Evolutionary conservation across 257 asterid genomes (phyloP), one percentile per base, ranked within the genome.

Genomic region (Galeopsis tetrahit): DNA sequence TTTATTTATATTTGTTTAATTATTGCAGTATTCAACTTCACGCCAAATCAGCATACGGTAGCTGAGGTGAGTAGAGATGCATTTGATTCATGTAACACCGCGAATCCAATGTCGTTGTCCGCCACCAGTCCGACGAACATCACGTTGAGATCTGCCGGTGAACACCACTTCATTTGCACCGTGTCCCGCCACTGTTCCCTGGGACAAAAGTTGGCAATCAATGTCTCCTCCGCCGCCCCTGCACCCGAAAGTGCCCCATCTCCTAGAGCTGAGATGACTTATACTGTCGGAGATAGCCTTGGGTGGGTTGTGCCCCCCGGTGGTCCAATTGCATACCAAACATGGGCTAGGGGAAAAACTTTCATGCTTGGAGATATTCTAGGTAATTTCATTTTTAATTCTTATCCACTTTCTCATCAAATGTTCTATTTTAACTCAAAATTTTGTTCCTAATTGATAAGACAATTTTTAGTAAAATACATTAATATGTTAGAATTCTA

Each of bases 271-370:
- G 74, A 80, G 8, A 33, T 15, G 65, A 82, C 86, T 59, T 84
- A 77, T 32, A 67, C 77, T 0, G 96, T 92, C 34, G 97, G 97
- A 10, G 93, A 81, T 71, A 42, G 42, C 68, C 36, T 83, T 62
- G 97, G 94, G 4, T 91, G 97, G 97, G 2, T 4, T 11, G 84
- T 91, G 4, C 96, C 96, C 10, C 80, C 82, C 0, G 83, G 78
- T 60, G 92, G 90, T 11, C 52, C 76, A 55, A 2, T 48, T 64
- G 72, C 85, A 5, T 91, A 89, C 70, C 83, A 70, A 78, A 85
- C 85, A 0, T 91, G 95, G 96, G 87, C 89, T 64, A 75, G 70
- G 15, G 77, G 66, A 77, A 84, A 78, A 67, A 70, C 8, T 34
- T 91, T 89, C 82, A 4, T 15, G 17, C 95, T 87, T 9, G 97